A percentile compares a stretch with the other conserved stretches of the same genome.
These are phyloP conservation scores for Lichenothelia convexa DNA, from an alignment of 495 filamentous ascomycete genomes.

Conservation along the genomic window DNA sequence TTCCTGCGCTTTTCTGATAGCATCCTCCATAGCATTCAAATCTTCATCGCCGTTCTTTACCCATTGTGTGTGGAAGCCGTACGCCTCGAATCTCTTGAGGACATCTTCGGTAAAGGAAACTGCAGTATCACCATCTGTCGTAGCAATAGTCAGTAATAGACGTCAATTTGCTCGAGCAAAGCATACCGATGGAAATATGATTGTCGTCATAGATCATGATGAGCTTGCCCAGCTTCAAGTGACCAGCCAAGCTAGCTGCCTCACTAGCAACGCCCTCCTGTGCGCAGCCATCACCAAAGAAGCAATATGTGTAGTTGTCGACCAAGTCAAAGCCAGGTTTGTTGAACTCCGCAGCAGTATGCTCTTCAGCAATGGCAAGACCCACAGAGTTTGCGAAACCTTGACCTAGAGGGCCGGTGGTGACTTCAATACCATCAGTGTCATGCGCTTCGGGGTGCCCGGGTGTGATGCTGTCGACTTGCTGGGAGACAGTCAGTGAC, in stretches of 20 bases:
- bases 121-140: constrained; percentile 77
- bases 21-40: constrained; percentile 70
- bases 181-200: constrained; percentile 75
- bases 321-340: constrained; percentile 83
- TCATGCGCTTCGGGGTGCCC: constrained; percentile 95
- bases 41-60: constrained; percentile 87
- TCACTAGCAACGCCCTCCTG: constrained; percentile 96
- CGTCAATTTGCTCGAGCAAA: not conserved
- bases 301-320: constrained; percentile 91
- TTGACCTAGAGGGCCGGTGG: constrained; percentile 90
- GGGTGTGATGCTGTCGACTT: constrained; percentile 81
- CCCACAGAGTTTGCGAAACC: constrained; percentile 91
- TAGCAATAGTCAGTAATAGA: constrained; percentile 16
- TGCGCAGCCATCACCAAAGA: constrained; percentile 96
- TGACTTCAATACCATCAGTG: constrained; percentile 92
- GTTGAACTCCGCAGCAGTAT: constrained; percentile 84
- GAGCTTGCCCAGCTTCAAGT: constrained; percentile 92
- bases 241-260: constrained; percentile 80
- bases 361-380: constrained; percentile 88
- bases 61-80: constrained; percentile 85
- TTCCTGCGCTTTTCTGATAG: constrained; percentile 64
- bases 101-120: constrained; percentile 96
- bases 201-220: constrained; percentile 98
- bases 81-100: constrained; percentile 82
- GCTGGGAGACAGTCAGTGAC: constrained; percentile 23